A percentile compares a stretch with the other conserved stretches of the same genome.
Conservation (phyloP, 345 rosid genomes). For the Theobroma cacao region DNA sequence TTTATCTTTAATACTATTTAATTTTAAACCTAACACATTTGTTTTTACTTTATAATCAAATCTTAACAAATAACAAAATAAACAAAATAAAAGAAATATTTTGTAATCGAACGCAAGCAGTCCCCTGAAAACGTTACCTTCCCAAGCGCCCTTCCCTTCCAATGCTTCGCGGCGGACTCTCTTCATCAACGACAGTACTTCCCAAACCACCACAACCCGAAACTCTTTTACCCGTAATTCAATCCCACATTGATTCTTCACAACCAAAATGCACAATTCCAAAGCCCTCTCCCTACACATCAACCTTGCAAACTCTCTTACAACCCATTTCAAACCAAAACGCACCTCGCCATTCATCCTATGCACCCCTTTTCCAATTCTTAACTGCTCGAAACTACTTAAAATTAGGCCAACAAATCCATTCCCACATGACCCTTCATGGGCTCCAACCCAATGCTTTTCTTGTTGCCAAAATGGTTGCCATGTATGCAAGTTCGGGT, state of each 20-base stretch:
- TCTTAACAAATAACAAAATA: no score
- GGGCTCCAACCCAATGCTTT: conserved; percentile 38
- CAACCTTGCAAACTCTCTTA: conserved; percentile 21
- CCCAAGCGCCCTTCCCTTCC: neutral
- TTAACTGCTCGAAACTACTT: conserved; percentile 26
- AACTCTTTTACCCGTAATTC: neutral
- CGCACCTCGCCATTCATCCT: conserved; percentile 20
- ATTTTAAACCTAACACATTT: no score
- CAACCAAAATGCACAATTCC: neutral
- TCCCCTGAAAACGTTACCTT: no score
- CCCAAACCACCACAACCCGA: neutral
- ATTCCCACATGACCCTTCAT: conserved; percentile 41
- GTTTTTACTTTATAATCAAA: no score
- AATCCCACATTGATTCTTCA: neutral
- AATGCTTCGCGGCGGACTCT: neutral
- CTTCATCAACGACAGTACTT: neutral
- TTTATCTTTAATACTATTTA: no score
- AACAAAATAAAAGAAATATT: no score
- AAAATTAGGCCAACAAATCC: conserved; percentile 40
- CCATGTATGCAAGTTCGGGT: conserved; percentile 40
- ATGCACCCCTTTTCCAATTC: conserved; percentile 36
- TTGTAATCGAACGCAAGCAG: no score
- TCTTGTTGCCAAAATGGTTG: conserved; percentile 48
- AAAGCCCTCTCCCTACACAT: conserved; percentile 11
- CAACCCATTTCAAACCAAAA: conserved; percentile 18